Base-by-base conservation (phyloP, 2,329 filamentous ascomycete genomes). In the Fusarium marasasianum region DNA sequence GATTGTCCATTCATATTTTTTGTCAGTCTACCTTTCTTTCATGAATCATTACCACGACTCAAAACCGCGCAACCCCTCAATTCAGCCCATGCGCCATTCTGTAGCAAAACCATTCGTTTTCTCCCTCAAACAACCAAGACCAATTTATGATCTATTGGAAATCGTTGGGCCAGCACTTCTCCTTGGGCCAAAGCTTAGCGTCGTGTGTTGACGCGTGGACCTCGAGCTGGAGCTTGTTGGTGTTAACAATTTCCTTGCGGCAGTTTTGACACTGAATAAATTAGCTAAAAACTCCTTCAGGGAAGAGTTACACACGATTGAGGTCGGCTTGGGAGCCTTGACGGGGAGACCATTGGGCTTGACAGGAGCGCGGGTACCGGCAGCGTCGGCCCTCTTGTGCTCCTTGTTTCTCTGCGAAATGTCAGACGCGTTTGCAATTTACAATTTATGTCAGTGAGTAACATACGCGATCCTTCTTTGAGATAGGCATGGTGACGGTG, bases 151-250 rank as follows among this genome's bases (percentile, higher is more conserved):
- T 48, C 22, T 72, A 74, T 58, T 72, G 56, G 70, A 86, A 87
- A 56, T 87, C 86, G 58, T 86, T 86, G 5, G 87, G 87, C 84
- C 86, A 89, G 82, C 87, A 89, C 83, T 89, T 89, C 83, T 89
- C 87, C 83, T 88, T 89, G 2, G 87, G 80, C 87, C 87, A 89
- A 8, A 79, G 66, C 69, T 85, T 85, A 33, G 83, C 80, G 71
- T 85, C 82, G 75, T 89, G 87, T 10, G 86, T 89, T 58, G 79
- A 77, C 18, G 87, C 87, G 74, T 89, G 87, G n/a, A 84, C 83
- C 78, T 87, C 85, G 20, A 89, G 82, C 78, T 88, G 86, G 47
- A 84, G 82, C 60, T 84, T 81, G 75, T 88, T 88, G 62, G 85
- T 86, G 77, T 85, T 86, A 71, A 88, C 83, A 58, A 88, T 83